Percentiles rank a stretch among this genome's conserved stretches.
Conservation (phyloP, 345 rosid genomes). For the Gossypium ekmanianum region DNA sequence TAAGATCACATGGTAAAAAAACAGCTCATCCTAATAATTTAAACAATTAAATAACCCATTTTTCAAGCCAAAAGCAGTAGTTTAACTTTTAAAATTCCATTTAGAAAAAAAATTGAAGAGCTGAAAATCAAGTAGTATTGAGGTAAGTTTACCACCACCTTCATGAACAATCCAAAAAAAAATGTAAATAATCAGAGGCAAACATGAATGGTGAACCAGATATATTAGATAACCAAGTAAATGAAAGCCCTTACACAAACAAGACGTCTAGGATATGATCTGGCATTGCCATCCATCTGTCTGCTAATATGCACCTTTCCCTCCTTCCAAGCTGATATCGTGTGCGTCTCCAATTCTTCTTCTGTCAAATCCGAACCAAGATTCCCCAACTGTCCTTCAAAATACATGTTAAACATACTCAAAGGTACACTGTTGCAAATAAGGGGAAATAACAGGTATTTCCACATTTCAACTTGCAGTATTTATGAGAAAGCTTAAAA, state of each 20-base stretch:
- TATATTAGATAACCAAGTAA: conserved; percentile 9
- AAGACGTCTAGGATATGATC: conserved; percentile 45
- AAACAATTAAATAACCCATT: not conserved
- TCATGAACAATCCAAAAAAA: not conserved
- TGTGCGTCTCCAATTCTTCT: conserved; percentile 81
- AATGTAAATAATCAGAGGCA: conserved; percentile 5
- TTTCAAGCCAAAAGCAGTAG: not conserved
- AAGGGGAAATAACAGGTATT: not conserved
- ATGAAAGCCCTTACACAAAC: conserved; percentile 47
- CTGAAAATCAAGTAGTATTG: not conserved
- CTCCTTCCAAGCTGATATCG: conserved; percentile 97
- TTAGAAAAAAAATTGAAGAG: not conserved
- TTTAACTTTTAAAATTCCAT: not conserved
- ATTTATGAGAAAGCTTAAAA: not conserved
- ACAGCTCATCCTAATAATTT: not conserved
- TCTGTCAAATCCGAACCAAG: conserved; percentile 81
- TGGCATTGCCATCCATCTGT: conserved; percentile 64
- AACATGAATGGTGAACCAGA: not conserved
- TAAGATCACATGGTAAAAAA: not conserved
- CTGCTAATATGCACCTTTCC: conserved; percentile 64
- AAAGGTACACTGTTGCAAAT: not conserved
- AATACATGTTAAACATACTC: conserved; percentile 11
- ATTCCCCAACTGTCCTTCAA: conserved; percentile 60
- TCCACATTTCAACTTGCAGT: not conserved
- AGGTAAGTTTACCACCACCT: not conserved